Conservation (phyloP, 2,329 filamentous ascomycete genomes). For the Fusarium udum region DNA sequence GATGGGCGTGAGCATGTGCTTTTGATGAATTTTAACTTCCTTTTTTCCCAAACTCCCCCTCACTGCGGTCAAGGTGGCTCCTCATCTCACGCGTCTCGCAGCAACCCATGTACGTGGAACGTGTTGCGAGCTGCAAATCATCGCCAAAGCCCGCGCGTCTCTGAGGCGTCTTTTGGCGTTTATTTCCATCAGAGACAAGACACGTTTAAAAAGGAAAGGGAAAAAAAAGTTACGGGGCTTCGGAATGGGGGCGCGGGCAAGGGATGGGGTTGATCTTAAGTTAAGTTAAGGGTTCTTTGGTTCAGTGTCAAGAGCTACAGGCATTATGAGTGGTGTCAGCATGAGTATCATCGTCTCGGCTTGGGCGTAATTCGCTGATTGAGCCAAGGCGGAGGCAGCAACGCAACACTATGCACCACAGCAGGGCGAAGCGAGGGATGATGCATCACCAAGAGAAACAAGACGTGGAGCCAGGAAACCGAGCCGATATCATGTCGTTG, state of each 20-base stretch:
- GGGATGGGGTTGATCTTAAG: constrained; percentile 34
- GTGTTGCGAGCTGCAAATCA: constrained; percentile 42
- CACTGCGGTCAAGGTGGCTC: constrained; percentile 30
- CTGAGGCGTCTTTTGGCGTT: constrained; percentile 29
- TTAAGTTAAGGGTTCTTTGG: constrained; percentile 17
- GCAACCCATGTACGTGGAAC: constrained; percentile 43
- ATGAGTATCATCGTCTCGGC: constrained; percentile 23
- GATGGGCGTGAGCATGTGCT: constrained; percentile 5
- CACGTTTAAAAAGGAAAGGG: constrained; percentile 29
- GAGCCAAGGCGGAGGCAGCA: constrained; percentile 26
- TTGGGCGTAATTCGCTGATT: constrained; percentile 18
- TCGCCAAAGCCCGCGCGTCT: constrained; percentile 33
- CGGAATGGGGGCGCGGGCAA: constrained; percentile 28
- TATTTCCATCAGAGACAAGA: constrained; percentile 31
- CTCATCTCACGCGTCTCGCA: constrained; percentile 43
- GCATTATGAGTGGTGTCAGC: constrained; percentile 26
- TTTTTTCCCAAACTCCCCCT: constrained; percentile 19
- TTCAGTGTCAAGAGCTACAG: constrained; percentile 13
- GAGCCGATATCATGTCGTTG: constrained; percentile 19
- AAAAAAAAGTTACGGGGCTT: constrained; percentile 33
- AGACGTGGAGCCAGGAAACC: constrained; percentile 10
- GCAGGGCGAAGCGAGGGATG: constrained; percentile 34
- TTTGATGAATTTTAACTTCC: constrained; percentile 26
- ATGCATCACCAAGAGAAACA: constrained; percentile 34
- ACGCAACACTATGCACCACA: constrained; percentile 28